phyloP scores from a whole-genome alignment of 495 filamentous ascomycete genomes.

The Melanomma pulvis-pyrius region DNA sequence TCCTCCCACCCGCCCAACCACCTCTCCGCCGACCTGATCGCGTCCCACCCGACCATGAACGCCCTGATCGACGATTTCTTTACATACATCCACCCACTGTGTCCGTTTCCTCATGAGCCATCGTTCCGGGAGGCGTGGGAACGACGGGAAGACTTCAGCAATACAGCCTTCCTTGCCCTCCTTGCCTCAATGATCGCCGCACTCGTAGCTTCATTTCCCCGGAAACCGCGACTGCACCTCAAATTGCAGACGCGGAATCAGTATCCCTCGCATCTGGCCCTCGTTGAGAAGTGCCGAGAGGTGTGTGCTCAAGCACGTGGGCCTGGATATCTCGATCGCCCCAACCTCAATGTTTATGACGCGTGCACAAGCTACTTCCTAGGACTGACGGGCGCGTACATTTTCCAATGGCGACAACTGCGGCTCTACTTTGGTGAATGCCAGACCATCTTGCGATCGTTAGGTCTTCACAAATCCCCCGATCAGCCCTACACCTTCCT shows the following conservation, averaged over 20 bases:
- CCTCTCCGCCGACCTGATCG: constrained; percentile 74
- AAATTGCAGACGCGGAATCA: constrained; percentile 61
- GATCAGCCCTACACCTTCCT: constrained; percentile 42
- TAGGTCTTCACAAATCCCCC: constrained; percentile 61
- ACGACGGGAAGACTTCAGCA: constrained; percentile 68
- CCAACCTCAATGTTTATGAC: constrained; percentile 70
- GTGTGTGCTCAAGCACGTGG: constrained; percentile 74
- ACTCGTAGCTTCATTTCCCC: constrained; percentile 78
- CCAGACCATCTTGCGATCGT: constrained; percentile 68
- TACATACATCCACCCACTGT: constrained; percentile 84
- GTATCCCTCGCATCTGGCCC: constrained; percentile 68
- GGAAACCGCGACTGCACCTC: constrained; percentile 71
- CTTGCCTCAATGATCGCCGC: constrained; percentile 79
- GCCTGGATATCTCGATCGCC: constrained; percentile 64
- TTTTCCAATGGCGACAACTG: constrained; percentile 66
- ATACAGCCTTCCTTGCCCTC: constrained; percentile 71
- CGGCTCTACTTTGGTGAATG: constrained; percentile 74
- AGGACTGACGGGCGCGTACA: constrained; percentile 69
- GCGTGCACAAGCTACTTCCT: constrained; percentile 85
- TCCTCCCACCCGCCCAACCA: constrained; percentile 43
- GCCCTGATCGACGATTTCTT: constrained; percentile 85
- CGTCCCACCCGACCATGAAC: constrained; percentile 65
- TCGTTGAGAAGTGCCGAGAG: constrained; percentile 74
- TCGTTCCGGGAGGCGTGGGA: constrained; percentile 75
- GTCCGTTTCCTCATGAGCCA: constrained; percentile 82